These are phyloP conservation scores for Wickerhamomyces bovis DNA, from an alignment of 805 yeast genomes.

Conservation along the genomic window DNA sequence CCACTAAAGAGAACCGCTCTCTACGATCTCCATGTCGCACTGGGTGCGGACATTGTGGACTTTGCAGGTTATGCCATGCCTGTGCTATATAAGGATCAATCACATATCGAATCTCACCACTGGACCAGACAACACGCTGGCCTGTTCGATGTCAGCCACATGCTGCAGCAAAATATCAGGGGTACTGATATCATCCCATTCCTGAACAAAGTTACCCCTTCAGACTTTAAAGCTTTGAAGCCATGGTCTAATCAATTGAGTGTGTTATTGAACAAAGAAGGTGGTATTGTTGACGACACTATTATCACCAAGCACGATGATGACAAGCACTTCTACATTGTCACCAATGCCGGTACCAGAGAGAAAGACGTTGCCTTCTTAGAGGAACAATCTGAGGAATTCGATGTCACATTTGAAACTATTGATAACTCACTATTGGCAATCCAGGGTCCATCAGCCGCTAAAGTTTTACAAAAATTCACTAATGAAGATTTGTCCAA, in stretches of 20 bases:
- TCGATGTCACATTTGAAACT: conserved; percentile 32
- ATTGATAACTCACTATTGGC: conserved; percentile 80
- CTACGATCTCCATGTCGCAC: conserved; percentile 67
- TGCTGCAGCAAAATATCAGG: conserved; percentile 80
- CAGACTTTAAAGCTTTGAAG: conserved; percentile 58
- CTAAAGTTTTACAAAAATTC: conserved; percentile 56
- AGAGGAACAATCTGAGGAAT: conserved; percentile 38
- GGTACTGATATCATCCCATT: conserved; percentile 67
- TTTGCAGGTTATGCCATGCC: conserved; percentile 98
- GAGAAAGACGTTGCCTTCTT: conserved; percentile 72
- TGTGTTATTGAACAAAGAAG: conserved; percentile 65
- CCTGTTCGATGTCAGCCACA: conserved; percentile 92
- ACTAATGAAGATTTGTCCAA: conserved; percentile 51
- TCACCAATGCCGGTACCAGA: conserved; percentile 94
- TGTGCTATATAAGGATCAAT: conserved; percentile 73
- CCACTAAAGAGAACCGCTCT: conserved; percentile 57
- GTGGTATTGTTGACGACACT: conserved; percentile 91
- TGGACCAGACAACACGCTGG: conserved; percentile 92
- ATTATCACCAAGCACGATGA: conserved; percentile 79
- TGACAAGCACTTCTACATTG: conserved; percentile 65
- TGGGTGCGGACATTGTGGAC: conserved; percentile 89
- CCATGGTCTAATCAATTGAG: conserved; percentile 66
- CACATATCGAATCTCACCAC: conserved; percentile 87
- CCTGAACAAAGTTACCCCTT: conserved; percentile 80
- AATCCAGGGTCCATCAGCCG: conserved; percentile 87